These are phyloP conservation scores for Gracilaria domingensis DNA, from an alignment of 23 red algal genomes.

Conservation along the genomic window DNA sequence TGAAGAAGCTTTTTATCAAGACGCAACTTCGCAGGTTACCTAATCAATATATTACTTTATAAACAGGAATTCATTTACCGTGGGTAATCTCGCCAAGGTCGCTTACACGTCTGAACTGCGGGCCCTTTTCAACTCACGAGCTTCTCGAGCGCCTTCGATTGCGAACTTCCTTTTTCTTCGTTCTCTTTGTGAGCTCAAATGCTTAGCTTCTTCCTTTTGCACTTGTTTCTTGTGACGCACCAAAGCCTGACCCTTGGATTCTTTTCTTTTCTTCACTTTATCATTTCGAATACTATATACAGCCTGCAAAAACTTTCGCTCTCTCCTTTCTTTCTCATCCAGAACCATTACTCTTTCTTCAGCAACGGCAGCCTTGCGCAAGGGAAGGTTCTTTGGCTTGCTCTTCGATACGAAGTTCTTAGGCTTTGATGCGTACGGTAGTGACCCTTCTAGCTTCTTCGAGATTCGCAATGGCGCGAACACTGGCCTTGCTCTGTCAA, in stretches of 20 bases:
- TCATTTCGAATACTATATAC: conserved; percentile 75
- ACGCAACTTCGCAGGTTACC: not conserved
- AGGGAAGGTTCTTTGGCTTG: conserved; percentile 8
- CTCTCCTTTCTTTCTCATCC: conserved; percentile 56
- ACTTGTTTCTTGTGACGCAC: conserved; percentile 37
- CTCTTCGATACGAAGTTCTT: conserved; percentile 55
- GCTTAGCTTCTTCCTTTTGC: conserved; percentile 53
- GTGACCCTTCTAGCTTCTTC: conserved; percentile 72
- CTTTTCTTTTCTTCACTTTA: conserved; percentile 62
- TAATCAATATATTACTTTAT: not conserved
- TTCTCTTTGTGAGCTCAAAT: conserved; percentile 18
- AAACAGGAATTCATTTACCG: conserved; percentile 1
- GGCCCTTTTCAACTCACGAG: conserved; percentile 40
- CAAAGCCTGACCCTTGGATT: conserved; percentile 36
- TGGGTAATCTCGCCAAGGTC: not conserved
- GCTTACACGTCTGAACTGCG: not conserved
- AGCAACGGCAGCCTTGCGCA: conserved; percentile 39
- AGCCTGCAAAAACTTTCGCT: conserved; percentile 59
- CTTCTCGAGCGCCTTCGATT: conserved; percentile 57
- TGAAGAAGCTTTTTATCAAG: not conserved
- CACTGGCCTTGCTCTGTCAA: conserved; percentile 68
- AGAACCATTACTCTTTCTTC: conserved; percentile 69
- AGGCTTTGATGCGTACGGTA: conserved; percentile 91
- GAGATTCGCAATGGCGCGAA: conserved; percentile 89
- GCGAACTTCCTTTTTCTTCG: conserved; percentile 77